Conservation (phyloP, 1,284 basidiomycete genomes). For the Ganoderma multipileum region DNA sequence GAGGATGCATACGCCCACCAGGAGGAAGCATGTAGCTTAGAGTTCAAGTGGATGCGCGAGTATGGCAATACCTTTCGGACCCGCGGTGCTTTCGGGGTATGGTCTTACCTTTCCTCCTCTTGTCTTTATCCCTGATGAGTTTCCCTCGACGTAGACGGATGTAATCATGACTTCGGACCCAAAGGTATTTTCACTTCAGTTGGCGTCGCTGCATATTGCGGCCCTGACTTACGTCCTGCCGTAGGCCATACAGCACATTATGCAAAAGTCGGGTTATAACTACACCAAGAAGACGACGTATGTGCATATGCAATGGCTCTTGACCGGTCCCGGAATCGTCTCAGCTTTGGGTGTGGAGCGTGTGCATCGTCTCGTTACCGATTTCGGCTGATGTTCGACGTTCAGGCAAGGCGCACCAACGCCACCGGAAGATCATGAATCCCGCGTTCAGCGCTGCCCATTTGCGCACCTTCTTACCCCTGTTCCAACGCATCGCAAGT, state of each 20-base stretch:
- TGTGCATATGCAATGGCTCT: conserved; percentile 16
- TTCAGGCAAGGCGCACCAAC: conserved; percentile 32
- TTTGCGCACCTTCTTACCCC: conserved; percentile 31
- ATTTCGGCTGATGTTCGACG: no score
- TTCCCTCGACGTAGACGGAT: conserved; percentile 6
- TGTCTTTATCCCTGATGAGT: neutral
- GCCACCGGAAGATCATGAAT: conserved; percentile 40
- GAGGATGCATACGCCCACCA: conserved; percentile 25
- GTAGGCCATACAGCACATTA: conserved; percentile 39
- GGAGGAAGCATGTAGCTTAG: conserved; percentile 29
- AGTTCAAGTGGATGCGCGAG: conserved; percentile 30
- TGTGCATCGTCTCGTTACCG: no score
- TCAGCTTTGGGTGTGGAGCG: conserved; percentile 23
- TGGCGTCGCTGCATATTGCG: no score
- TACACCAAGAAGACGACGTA: conserved; percentile 30
- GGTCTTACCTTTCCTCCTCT: neutral
- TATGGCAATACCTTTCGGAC: conserved; percentile 32
- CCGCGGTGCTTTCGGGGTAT: conserved; percentile 25
- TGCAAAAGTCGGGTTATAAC: conserved; percentile 35
- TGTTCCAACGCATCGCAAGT: conserved; percentile 27
- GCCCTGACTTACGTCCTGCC: no score
- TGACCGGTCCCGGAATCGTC: conserved; percentile 30
- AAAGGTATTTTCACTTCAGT: conserved; percentile 10
- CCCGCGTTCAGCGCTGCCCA: conserved; percentile 36
- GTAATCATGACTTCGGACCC: conserved; percentile 23